These are phyloP conservation scores for Flaveria sonorensis DNA, from an alignment of 129 eudicot genomes.

Conservation along the genomic window DNA sequence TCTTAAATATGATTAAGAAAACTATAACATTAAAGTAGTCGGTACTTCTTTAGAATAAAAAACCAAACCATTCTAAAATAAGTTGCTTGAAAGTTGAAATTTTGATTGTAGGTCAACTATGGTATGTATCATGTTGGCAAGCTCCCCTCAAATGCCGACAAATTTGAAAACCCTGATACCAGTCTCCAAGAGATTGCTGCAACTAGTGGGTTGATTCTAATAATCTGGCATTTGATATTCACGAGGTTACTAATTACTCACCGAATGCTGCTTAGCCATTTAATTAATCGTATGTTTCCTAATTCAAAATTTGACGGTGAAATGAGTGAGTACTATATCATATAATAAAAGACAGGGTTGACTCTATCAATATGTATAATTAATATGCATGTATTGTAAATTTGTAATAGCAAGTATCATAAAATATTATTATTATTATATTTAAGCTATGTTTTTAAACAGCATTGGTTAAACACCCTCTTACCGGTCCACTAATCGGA, in stretches of 20 bases:
- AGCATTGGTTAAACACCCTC: no score
- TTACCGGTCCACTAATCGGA: no score
- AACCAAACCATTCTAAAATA: no score
- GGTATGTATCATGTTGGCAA: no score
- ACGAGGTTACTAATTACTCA: conserved; percentile 19
- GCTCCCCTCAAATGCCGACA: background rate
- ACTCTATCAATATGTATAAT: no score
- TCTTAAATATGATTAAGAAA: background rate
- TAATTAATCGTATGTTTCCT: conserved; percentile 16
- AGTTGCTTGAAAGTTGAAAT: no score
- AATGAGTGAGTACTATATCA: conserved; percentile 1
- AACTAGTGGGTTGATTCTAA: conserved; percentile 4
- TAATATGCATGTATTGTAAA: no score
- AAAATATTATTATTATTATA: no score
- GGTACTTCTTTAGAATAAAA: background rate
- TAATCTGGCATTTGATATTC: conserved; percentile 27
- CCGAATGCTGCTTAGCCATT: conserved; percentile 1
- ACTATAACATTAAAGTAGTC: background rate
- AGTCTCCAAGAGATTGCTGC: background rate
- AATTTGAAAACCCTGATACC: background rate
- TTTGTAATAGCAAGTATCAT: no score
- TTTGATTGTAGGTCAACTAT: no score
- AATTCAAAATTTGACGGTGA: conserved; percentile 10
- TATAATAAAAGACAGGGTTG: no score
- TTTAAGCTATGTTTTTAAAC: no score